Percentiles rank a stretch among this genome's conserved stretches.
Conservation (phyloP, 208 protist genomes). For the Crithidia acanthocephali region DNA sequence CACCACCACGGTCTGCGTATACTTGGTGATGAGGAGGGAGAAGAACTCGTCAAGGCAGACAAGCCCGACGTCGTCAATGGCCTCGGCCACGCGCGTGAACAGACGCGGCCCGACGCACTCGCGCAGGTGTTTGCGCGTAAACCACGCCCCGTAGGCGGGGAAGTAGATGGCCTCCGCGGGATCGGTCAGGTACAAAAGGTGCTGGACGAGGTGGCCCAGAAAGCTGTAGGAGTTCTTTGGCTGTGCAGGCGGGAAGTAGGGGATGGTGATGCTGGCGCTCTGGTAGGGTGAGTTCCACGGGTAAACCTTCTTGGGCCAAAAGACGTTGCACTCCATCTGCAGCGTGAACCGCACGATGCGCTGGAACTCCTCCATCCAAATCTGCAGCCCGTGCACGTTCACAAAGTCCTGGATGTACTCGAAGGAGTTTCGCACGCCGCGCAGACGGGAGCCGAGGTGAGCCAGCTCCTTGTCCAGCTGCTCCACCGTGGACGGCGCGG, state of each 20-base stretch:
- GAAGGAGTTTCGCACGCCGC: slow-evolving; percentile 94
- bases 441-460: slow-evolving; percentile 73
- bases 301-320: slow-evolving; percentile 94
- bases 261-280: slow-evolving; percentile 94
- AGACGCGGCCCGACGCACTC: slow-evolving; percentile 89
- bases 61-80: slow-evolving; percentile 83
- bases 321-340: slow-evolving; percentile 97
- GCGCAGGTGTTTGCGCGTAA: slow-evolving; percentile 44
- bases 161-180: slow-evolving; percentile 82
- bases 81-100: slow-evolving; percentile 82
- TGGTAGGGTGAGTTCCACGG: slow-evolving; percentile 92
- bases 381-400: slow-evolving; percentile 95
- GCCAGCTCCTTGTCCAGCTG: slow-evolving; percentile 80
- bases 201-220: slow-evolving; percentile 93
- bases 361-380: slow-evolving; percentile 98
- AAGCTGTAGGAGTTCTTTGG: slow-evolving; percentile 69
- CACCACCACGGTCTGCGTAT: slow-evolving; percentile 74
- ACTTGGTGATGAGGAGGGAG: slow-evolving; percentile 92
- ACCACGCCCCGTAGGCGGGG: slow-evolving; percentile 88
- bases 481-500: slow-evolving; percentile 40
- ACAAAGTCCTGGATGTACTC: slow-evolving; percentile 99
- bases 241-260: slow-evolving; percentile 67
- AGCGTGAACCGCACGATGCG: slow-evolving; percentile 97
- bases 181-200: slow-evolving; percentile 91
- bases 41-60: slow-evolving; percentile 88